These are phyloP conservation scores for Aurantiochytrium sp. DNA, from an alignment of 108 stramenopile genomes.

Conservation along the genomic window DNA sequence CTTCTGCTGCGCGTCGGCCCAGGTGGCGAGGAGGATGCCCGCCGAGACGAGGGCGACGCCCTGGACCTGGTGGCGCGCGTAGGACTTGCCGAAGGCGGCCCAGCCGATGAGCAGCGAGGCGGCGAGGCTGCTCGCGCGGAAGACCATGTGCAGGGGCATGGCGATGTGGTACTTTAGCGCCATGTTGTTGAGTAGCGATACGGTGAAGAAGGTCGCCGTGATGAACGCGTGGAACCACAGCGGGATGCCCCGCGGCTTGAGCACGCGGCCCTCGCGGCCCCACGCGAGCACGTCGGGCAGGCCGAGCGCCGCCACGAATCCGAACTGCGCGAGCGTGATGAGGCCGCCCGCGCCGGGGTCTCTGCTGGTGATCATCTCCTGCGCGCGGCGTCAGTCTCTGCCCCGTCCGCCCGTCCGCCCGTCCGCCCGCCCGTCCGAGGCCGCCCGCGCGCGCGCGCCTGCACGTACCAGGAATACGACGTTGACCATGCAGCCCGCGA, in stretches of 20 bases:
- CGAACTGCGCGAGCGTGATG: conserved; percentile 17
- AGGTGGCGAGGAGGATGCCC: background rate
- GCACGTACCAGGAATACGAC: conserved; percentile 13
- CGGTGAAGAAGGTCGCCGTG: background rate
- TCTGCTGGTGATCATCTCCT: conserved; percentile 19
- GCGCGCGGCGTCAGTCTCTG: background rate
- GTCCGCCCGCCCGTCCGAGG: background rate
- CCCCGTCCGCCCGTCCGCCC: background rate
- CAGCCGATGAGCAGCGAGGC: conserved; percentile 21
- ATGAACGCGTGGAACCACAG: conserved; percentile 16
- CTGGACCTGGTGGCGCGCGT: background rate
- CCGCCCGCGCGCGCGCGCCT: no score
- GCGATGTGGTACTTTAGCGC: conserved; percentile 25
- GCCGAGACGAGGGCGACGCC: background rate
- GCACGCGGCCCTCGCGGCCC: background rate
- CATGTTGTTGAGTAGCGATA: conserved; percentile 30
- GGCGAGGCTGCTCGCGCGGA: background rate
- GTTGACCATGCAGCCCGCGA: conserved; percentile 12
- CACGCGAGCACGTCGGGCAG: background rate
- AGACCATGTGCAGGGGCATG: conserved; percentile 34
- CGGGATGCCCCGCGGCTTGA: background rate
- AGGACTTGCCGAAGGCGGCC: background rate
- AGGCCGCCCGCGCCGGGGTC: conserved; percentile 22
- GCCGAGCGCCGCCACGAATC: background rate
- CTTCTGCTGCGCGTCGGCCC: conserved; percentile 22